Percentiles rank a stretch among this genome's conserved stretches.
These are phyloP conservation scores for Ceratocystis ficicola DNA, from an alignment of 2,329 filamentous ascomycete species.

Conservation along the genomic window DNA sequence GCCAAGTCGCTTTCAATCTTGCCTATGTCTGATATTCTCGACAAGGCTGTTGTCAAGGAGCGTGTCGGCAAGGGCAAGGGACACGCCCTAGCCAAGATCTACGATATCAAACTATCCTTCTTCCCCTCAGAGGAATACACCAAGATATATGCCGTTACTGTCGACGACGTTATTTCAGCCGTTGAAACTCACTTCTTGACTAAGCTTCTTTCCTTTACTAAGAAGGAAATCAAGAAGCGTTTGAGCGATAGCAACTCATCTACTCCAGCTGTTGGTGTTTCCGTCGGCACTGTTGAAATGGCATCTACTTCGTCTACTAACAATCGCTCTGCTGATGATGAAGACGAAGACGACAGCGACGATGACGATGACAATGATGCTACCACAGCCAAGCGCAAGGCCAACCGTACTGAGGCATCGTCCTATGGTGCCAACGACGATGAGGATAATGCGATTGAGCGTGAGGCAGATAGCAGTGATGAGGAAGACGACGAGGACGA, in stretches of 20 bases:
- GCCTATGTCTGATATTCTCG: conserved; percentile 69
- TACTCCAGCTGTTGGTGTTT: conserved; percentile 58
- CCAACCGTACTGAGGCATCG: conserved; percentile 67
- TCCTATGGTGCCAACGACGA: conserved; percentile 91
- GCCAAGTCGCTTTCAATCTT: conserved; percentile 85
- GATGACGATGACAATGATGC: conserved; percentile 70
- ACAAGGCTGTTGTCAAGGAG: conserved; percentile 71
- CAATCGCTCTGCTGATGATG: conserved; percentile 42
- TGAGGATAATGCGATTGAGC: conserved; percentile 66
- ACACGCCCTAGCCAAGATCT: conserved; percentile 65
- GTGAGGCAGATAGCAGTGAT: conserved; percentile 41
- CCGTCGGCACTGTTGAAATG: conserved; percentile 42
- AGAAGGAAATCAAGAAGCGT: conserved; percentile 75
- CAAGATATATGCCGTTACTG: conserved; percentile 70
- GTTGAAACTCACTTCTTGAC: conserved; percentile 73
- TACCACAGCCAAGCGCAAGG: conserved; percentile 58
- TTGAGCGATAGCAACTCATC: conserved; percentile 52
- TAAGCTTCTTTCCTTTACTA: conserved; percentile 55
- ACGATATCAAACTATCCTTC: conserved; percentile 68
- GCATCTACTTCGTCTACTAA: conserved; percentile 31
- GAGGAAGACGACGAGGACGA: conserved; percentile 44
- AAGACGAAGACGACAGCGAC: conserved; percentile 57
- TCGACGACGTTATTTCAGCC: conserved; percentile 63
- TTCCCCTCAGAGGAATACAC: conserved; percentile 77
- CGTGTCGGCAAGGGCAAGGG: conserved; percentile 59